Evolutionary conservation across 2,329 filamentous ascomycete genomes (phyloP).

Genomic region (Amesomyces nigricolor): DNA sequence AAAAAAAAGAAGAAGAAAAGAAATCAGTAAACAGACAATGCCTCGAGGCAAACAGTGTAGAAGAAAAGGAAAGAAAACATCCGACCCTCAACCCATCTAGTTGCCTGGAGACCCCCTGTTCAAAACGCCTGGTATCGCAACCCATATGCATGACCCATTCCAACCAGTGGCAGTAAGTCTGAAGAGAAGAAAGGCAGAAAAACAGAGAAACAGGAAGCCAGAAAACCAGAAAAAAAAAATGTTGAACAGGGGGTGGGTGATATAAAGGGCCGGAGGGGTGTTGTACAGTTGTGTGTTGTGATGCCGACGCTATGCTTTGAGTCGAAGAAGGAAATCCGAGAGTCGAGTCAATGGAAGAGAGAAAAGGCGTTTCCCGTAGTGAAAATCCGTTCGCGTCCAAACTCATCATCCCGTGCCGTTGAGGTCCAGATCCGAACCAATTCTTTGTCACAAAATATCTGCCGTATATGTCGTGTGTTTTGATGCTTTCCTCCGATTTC

Average conservation of each 20-base stretch:
- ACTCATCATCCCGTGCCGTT: background rate
- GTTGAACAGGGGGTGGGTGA: conserved; percentile 11
- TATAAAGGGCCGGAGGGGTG: conserved; percentile 13
- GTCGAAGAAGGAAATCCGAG: background rate
- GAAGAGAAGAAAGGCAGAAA: conserved; percentile 16
- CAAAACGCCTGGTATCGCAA: conserved; percentile 28
- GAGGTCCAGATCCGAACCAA: background rate
- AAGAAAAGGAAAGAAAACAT: conserved; percentile 9
- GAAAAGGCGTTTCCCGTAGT: background rate
- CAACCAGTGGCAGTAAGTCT: conserved; percentile 6
- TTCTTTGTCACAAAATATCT: too few relatives aligned
- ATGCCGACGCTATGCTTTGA: conserved; percentile 24
- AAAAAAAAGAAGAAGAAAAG: conserved; percentile 15
- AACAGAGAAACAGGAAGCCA: conserved; percentile 6
- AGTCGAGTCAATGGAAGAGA: conserved; percentile 2
- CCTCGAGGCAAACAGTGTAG: background rate
- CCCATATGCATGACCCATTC: conserved; percentile 23
- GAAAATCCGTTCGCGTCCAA: background rate
- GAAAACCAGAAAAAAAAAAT: conserved; percentile 13
- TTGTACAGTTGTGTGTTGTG: conserved; percentile 25
- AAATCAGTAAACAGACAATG: background rate
- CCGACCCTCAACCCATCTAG: conserved; percentile 15
- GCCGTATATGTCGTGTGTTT: background rate
- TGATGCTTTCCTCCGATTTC: background rate
- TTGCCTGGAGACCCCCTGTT: conserved; percentile 19